These are phyloP conservation scores for Aspergillus sclerotioniger DNA, from an alignment of 495 filamentous ascomycete species.

Conservation along the genomic window DNA sequence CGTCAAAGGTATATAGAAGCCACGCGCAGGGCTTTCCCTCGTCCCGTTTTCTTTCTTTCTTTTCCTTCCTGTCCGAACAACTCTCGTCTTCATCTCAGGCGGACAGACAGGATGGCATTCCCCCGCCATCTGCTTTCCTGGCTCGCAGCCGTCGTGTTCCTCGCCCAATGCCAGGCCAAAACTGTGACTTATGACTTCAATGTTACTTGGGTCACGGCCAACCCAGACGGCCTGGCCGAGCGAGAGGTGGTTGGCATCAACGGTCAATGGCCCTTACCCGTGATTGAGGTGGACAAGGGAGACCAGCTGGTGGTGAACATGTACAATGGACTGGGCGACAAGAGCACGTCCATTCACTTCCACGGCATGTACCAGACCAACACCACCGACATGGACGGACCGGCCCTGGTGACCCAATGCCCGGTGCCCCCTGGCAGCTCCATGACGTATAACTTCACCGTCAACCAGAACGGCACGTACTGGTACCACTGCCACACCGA, in stretches of 20 bases:
- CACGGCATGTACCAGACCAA: constrained; percentile 75
- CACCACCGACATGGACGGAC: constrained; percentile 73
- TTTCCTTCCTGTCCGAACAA: background rate
- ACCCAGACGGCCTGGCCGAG: constrained; percentile 68
- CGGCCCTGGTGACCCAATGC: constrained; percentile 67
- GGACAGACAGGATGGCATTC: background rate
- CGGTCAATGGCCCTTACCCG: constrained; percentile 71
- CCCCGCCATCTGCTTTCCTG: background rate
- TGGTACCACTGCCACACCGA: constrained; percentile 79
- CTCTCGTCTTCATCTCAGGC: background rate
- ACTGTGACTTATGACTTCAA: constrained; percentile 76
- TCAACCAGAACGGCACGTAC: constrained; percentile 73
- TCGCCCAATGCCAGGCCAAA: constrained; percentile 38
- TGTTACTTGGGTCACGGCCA: constrained; percentile 74
- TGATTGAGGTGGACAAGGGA: constrained; percentile 65
- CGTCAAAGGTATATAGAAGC: too few relatives aligned
- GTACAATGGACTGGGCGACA: constrained; percentile 69
- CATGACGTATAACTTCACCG: constrained; percentile 76
- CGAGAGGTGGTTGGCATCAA: constrained; percentile 79
- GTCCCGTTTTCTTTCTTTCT: background rate
- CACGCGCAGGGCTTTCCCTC: too few relatives aligned
- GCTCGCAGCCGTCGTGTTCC: background rate
- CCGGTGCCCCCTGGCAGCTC: constrained; percentile 59
- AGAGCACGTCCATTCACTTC: constrained; percentile 71
- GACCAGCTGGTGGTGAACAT: constrained; percentile 71